Conservation (phyloP, 768 basidiomycete genomes). For the Hygrocybe coccinea region DNA sequence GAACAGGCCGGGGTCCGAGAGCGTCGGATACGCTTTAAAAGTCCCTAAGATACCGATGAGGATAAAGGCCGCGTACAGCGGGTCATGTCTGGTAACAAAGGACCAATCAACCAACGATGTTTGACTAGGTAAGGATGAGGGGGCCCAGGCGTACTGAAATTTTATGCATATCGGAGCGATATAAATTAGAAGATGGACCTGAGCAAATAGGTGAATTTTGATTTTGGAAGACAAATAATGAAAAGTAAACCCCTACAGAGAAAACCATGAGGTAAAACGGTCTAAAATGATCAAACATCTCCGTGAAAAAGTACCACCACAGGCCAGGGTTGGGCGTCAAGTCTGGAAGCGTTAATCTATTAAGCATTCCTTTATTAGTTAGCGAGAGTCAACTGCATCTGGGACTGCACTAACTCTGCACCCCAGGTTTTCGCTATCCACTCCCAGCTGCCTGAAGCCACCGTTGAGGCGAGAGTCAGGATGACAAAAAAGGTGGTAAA, state of each 20-base stretch:
- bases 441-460: conserved; percentile 54
- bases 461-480: conserved; percentile 47
- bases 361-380: not conserved
- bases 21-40: conserved; percentile 89
- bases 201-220: not conserved
- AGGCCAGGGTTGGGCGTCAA: conserved; percentile 90
- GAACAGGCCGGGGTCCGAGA: conserved; percentile 86
- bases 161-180: conserved; percentile 81
- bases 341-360: conserved; percentile 77
- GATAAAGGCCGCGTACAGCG: conserved; percentile 73
- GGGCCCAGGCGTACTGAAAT: conserved; percentile 55
- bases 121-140: not conserved
- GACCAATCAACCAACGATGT: too few species aligned
- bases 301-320: conserved; percentile 99
- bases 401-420: conserved; percentile 48
- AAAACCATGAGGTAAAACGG: conserved; percentile 95
- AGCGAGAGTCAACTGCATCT: not conserved
- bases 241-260: conserved; percentile 50
- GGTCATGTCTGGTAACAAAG: conserved; percentile 58
- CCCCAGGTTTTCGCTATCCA: conserved; percentile 86
- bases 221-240: not conserved
- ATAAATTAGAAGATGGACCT: conserved; percentile 83
- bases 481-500: conserved; percentile 47
- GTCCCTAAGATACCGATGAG: conserved; percentile 71
- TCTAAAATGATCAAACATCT: conserved; percentile 98